phyloP scores from a whole-genome alignment of 2,329 filamentous ascomycete genomes.

The Zymoseptoria crescenta region DNA sequence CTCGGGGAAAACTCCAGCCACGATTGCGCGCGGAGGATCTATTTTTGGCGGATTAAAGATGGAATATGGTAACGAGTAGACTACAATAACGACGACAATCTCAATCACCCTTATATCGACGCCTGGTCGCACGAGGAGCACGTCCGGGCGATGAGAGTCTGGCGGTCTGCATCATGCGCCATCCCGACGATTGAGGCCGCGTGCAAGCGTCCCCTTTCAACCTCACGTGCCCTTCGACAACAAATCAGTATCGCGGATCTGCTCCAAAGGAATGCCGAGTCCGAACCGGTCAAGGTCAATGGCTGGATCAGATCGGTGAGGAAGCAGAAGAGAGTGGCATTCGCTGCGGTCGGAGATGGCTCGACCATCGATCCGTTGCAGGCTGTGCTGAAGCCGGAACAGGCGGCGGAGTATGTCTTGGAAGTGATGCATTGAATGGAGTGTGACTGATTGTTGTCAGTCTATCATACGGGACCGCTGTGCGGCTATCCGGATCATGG shows the following conservation, averaged over 20 bases:
- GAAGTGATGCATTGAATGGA: not conserved
- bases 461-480: slow-evolving; percentile 71
- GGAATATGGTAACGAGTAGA: not conserved
- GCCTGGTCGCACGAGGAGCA: not conserved
- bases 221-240: slow-evolving; percentile 10
- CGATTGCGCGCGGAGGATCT: not conserved
- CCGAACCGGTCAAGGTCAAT: slow-evolving; percentile 44
- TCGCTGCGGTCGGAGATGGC: slow-evolving; percentile 81
- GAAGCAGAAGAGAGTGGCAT: slow-evolving; percentile 75
- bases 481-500: slow-evolving; percentile 73
- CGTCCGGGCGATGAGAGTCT: slow-evolving; percentile 19
- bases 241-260: slow-evolving; percentile 21
- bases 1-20: not conserved
- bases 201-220: slow-evolving; percentile 7
- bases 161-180: slow-evolving; percentile 17
- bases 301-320: slow-evolving; percentile 80
- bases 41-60: not conserved
- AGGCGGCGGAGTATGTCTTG: slow-evolving; percentile 61
- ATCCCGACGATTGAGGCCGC: slow-evolving; percentile 7
- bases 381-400: slow-evolving; percentile 64
- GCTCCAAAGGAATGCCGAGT: slow-evolving; percentile 16
- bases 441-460: slow-evolving; percentile 39
- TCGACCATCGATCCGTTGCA: slow-evolving; percentile 73
- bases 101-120: not conserved
- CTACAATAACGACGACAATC: not conserved